A percentile compares a stretch with the other conserved stretches of the same genome.
Conservation (phyloP, 148 eudicot genomes). For the Rhododendron simsii region DNA sequence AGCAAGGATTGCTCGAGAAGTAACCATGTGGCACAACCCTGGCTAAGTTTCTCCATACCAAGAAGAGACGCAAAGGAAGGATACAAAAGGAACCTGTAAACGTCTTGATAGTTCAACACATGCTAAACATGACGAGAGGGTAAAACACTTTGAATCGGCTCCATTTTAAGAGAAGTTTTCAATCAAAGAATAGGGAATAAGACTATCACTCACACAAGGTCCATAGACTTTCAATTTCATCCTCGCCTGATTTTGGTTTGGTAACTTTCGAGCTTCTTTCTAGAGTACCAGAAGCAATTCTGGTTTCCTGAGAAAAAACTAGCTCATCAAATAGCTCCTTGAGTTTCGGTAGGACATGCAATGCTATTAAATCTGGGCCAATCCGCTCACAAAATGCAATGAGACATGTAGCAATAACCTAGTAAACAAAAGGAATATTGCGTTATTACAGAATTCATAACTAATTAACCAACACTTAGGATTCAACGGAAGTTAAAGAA, state of each 20-base stretch:
- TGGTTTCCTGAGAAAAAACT: slow-evolving; percentile 75
- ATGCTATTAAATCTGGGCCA: slow-evolving; percentile 81
- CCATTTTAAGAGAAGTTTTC: background rate
- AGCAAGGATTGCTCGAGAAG: slow-evolving; percentile 87
- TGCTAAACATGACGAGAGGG: slow-evolving; percentile 3
- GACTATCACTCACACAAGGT: slow-evolving; percentile 62
- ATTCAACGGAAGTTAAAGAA: background rate
- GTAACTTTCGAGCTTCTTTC: slow-evolving; percentile 35
- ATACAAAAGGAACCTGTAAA: slow-evolving; percentile 69
- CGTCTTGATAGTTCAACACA: slow-evolving; percentile 11
- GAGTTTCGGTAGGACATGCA: slow-evolving; percentile 78
- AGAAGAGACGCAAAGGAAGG: slow-evolving; percentile 81
- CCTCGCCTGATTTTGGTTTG: slow-evolving; percentile 28
- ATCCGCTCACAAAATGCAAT: slow-evolving; percentile 72
- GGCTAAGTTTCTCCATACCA: slow-evolving; percentile 95
- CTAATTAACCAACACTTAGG: background rate
- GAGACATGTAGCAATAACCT: slow-evolving; percentile 83
- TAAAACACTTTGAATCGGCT: background rate
- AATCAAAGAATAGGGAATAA: slow-evolving; percentile 7
- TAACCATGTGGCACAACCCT: slow-evolving; percentile 93
- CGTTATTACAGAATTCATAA: background rate
- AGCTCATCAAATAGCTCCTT: slow-evolving; percentile 79
- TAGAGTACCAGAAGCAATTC: slow-evolving; percentile 28
- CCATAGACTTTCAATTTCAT: slow-evolving; percentile 57
- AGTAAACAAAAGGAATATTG: slow-evolving; percentile 12